Evolutionary conservation across 352 stramenopile species (phyloP).

Genomic region (Globisporangium abappressorium): DNA sequence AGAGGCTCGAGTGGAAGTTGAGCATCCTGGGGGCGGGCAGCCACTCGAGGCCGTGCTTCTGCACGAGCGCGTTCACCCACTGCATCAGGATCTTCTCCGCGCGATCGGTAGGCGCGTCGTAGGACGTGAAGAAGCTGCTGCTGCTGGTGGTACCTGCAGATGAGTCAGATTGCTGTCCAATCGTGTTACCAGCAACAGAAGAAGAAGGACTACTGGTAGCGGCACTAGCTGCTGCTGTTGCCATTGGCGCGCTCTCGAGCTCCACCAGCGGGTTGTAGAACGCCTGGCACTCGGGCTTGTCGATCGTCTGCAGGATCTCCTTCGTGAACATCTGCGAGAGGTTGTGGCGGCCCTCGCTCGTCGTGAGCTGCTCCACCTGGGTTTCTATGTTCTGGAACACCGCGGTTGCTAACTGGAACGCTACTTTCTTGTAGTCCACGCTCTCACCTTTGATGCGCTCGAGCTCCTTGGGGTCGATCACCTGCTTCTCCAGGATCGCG

Average conservation of each 20-base stretch:
- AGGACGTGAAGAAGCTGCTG: slow-evolving; percentile 25
- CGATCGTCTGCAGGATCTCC: slow-evolving; percentile 57
- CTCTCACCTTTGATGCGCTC: slow-evolving; percentile 53
- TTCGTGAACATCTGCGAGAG: slow-evolving; percentile 58
- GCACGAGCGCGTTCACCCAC: slow-evolving; percentile 67
- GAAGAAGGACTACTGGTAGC: neutral
- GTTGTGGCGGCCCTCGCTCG: slow-evolving; percentile 64
- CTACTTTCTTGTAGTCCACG: slow-evolving; percentile 68
- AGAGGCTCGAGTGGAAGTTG: slow-evolving; percentile 70
- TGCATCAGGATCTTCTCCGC: slow-evolving; percentile 72
- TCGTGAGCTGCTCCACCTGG: slow-evolving; percentile 56
- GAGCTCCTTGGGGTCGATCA: slow-evolving; percentile 51
- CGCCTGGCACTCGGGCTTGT: slow-evolving; percentile 55
- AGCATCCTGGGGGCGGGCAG: slow-evolving; percentile 41
- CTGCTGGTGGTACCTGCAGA: neutral
- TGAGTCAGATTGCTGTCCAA: neutral
- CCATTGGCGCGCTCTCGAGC: slow-evolving; percentile 23
- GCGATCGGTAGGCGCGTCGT: slow-evolving; percentile 55
- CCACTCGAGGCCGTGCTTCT: slow-evolving; percentile 48
- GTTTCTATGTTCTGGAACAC: slow-evolving; percentile 50
- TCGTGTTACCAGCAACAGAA: neutral
- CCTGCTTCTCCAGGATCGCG: slow-evolving; percentile 38
- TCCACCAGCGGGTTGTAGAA: slow-evolving; percentile 70
- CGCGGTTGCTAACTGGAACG: slow-evolving; percentile 50
- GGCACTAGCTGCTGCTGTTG: slow-evolving; percentile 9